Evolutionary conservation across 345 rosid species (phyloP), one percentile per base, ranked within the genome.

Genomic region (Passiflora organensis): DNA sequence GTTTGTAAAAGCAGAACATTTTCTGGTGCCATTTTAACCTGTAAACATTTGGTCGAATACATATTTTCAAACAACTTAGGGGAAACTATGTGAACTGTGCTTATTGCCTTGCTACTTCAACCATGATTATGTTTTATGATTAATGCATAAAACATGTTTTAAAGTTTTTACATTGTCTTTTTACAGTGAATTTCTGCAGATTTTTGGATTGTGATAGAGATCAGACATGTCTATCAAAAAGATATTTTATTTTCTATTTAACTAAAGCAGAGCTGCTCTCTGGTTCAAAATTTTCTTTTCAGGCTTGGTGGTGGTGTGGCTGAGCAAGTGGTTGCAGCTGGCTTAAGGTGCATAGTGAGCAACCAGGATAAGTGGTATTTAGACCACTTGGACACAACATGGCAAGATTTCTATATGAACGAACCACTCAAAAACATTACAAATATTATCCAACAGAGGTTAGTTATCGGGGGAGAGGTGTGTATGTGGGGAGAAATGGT

Each of bases 351-450:
- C 68, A 83, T 83, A 37, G 81, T 86, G 32, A 83, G 95, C 85
- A 83, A 86, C 74, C 84, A 83, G 70, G 87, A 83, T 39, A 74
- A 74, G 56, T 86, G 95, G 95, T 86, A 83, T 43, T 71, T 86
- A 45, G 82, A 83, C 52, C 82, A 83, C 73, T 67, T 81, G 74
- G 80, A 78, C 54, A 61, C 80, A 19, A 43, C 71, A 13, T 86
- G 89, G 90, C 61, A 76, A 65, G 65, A 54, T 23, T 79, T 86
- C 65, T 86, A 86, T 47, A 23, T 10, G 48, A 83, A 83, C 19
- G 95, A 86, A 55, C 90, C 95, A 10, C 71, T 81, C 19, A 54
- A 67, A 69, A 62, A 72, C 36, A 78, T 86, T 48, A 67, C 58
- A 16, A 59, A 83, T 32, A 5, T 41, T 11, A 47, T 71, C 51